Conservation (phyloP, 768 basidiomycete species). For the Pisolithus sp. region DNA sequence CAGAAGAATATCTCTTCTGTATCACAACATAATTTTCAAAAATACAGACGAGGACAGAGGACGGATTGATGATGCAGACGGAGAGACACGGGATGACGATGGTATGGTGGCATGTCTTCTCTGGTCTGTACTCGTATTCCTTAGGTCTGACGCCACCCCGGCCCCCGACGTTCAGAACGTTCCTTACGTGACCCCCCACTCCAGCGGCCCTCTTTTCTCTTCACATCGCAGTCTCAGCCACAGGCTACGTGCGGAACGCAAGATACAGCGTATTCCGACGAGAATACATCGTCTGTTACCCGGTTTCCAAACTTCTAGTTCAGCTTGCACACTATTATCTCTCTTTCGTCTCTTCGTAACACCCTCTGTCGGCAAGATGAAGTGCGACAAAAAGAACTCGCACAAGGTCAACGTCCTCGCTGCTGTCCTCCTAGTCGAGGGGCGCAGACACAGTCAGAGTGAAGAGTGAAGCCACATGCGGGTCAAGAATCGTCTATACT, state of each 20-base stretch:
- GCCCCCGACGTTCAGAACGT: no score
- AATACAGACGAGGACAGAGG: no score
- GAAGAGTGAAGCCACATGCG: constrained; percentile 53
- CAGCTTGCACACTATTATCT: no score
- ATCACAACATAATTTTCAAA: constrained; percentile 66
- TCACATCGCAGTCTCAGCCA: no score
- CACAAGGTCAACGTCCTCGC: constrained; percentile 53
- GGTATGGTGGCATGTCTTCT: no score
- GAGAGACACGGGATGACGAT: no score
- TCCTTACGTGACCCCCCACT: no score
- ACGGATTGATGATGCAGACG: no score
- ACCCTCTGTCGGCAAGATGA: constrained; percentile 1
- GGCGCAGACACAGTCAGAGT: constrained; percentile 59
- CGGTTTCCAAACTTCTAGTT: constrained; percentile 68
- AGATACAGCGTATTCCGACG: constrained; percentile 60
- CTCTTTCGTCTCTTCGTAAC: constrained; percentile 37
- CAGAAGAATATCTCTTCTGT: constrained; percentile 61
- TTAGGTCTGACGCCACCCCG: no score
- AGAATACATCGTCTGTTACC: constrained; percentile 33
- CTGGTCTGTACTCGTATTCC: no score
- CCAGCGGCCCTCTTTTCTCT: no score
- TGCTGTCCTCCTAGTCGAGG: constrained; percentile 70
- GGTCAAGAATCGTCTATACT: no score
- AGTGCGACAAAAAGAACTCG: constrained; percentile 16
- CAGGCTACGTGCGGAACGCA: constrained; percentile 35